Conservation (phyloP, 331 rosid species). For the Malus hybrid region DNA sequence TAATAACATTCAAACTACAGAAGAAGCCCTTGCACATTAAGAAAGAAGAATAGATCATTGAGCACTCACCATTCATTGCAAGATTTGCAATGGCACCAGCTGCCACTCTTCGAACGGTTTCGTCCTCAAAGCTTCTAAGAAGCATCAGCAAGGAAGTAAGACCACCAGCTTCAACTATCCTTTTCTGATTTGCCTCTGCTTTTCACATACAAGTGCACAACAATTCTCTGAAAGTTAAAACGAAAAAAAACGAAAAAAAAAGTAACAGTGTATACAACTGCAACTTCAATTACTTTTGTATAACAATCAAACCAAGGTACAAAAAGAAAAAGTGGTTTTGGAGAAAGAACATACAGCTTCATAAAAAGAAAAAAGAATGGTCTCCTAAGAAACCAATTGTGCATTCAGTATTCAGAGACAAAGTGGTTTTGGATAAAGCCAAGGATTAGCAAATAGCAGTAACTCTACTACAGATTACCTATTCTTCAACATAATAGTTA, state of each 20-base stretch:
- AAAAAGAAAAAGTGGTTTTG: too few species aligned
- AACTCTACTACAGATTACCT: neutral
- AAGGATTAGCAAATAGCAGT: neutral
- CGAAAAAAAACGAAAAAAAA: neutral
- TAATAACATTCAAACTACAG: slow-evolving; percentile 7
- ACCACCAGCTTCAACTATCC: slow-evolving; percentile 95
- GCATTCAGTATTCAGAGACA: neutral
- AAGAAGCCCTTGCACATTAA: slow-evolving; percentile 12
- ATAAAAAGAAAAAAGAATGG: neutral
- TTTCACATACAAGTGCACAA: slow-evolving; percentile 9
- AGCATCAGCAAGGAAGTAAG: slow-evolving; percentile 91
- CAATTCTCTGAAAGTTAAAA: neutral
- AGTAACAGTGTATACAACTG: neutral
- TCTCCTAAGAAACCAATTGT: neutral
- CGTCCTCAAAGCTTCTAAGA: slow-evolving; percentile 93
- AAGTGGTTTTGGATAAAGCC: neutral
- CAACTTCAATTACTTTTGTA: neutral
- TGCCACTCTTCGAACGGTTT: slow-evolving; percentile 93
- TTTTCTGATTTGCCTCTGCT: slow-evolving; percentile 89
- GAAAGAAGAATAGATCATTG: neutral
- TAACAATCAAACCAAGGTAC: neutral
- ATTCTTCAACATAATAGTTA: neutral
- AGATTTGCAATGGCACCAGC: slow-evolving; percentile 99
- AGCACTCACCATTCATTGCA: slow-evolving; percentile 82
- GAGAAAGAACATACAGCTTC: neutral